Percentiles rank a stretch among this genome's conserved stretches.
phyloP scores from a whole-genome alignment of 192 early-diverging fungal species.

The Coemansia sp. region DNA sequence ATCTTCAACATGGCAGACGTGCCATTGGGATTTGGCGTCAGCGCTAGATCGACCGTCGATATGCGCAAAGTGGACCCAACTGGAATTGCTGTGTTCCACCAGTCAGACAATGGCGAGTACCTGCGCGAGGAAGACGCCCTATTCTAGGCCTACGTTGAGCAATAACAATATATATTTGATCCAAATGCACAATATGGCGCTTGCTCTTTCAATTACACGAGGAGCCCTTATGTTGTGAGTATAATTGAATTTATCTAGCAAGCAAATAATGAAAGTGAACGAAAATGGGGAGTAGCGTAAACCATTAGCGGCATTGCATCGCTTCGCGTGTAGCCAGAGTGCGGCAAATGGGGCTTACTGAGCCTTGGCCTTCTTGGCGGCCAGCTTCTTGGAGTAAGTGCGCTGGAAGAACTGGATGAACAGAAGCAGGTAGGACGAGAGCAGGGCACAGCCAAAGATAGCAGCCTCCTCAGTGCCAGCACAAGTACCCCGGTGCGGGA shows the following conservation, averaged over 20 bases:
- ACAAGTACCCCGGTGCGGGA: slow-evolving; percentile 70
- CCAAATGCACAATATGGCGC: background rate
- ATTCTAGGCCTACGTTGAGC: slow-evolving; percentile 51
- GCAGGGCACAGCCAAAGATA: slow-evolving; percentile 78
- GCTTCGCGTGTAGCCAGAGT: slow-evolving; percentile 2
- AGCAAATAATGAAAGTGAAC: background rate
- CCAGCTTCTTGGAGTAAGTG: slow-evolving; percentile 70
- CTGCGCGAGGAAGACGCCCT: slow-evolving; percentile 78
- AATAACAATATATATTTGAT: slow-evolving; percentile 3
- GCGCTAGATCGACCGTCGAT: slow-evolving; percentile 90
- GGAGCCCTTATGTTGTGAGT: background rate
- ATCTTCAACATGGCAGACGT: slow-evolving; percentile 93
- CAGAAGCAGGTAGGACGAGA: slow-evolving; percentile 82
- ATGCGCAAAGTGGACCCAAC: slow-evolving; percentile 93
- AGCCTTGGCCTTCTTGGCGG: slow-evolving; percentile 52
- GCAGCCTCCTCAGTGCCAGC: slow-evolving; percentile 78
- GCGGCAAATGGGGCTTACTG: slow-evolving; percentile 28
- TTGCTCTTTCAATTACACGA: background rate
- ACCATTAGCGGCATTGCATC: background rate
- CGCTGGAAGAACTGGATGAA: slow-evolving; percentile 90
- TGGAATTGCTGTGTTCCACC: slow-evolving; percentile 93
- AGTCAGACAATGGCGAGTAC: slow-evolving; percentile 98
- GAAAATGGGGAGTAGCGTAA: background rate
- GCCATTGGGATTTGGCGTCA: slow-evolving; percentile 96
- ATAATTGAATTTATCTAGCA: background rate